Conservation (phyloP, 352 stramenopile species). For the Plasmopara halstedii region DNA sequence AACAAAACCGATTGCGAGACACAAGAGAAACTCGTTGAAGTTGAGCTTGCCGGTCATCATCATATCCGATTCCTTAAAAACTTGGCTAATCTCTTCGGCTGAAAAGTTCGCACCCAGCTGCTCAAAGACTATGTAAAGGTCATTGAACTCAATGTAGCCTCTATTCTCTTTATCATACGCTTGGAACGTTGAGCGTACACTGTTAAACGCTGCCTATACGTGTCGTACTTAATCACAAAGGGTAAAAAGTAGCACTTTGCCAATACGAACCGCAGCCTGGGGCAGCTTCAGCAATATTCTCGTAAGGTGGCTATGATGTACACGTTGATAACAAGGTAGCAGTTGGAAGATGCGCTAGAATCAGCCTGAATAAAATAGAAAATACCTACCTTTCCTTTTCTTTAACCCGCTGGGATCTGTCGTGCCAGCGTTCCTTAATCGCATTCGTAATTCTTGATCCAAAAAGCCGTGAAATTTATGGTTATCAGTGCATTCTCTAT, state of each 20-base stretch:
- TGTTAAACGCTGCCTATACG: slow-evolving; percentile 62
- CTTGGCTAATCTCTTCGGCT: slow-evolving; percentile 57
- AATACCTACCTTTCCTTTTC: slow-evolving; percentile 36
- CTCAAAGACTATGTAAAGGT: slow-evolving; percentile 66
- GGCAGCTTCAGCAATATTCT: slow-evolving; percentile 76
- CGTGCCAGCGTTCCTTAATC: slow-evolving; percentile 63
- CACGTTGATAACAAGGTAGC: neutral
- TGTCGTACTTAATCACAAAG: neutral
- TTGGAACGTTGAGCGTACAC: slow-evolving; percentile 61
- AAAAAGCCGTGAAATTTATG: neutral
- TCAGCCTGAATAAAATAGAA: neutral
- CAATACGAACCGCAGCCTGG: slow-evolving; percentile 31
- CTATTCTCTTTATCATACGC: slow-evolving; percentile 53
- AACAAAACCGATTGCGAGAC: slow-evolving; percentile 80
- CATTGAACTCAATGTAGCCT: slow-evolving; percentile 70
- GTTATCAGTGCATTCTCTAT: neutral
- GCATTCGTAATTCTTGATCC: slow-evolving; percentile 60
- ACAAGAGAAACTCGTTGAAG: slow-evolving; percentile 87
- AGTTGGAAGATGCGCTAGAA: neutral
- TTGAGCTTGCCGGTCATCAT: slow-evolving; percentile 65
- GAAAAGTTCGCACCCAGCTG: slow-evolving; percentile 71
- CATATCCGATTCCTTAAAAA: slow-evolving; percentile 83
- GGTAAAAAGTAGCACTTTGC: neutral
- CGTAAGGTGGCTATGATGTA: slow-evolving; percentile 52
- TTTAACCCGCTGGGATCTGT: slow-evolving; percentile 36